Evolutionary conservation across 2,329 filamentous ascomycete species (phyloP).

Genomic region (Phialocephala subalpina): DNA sequence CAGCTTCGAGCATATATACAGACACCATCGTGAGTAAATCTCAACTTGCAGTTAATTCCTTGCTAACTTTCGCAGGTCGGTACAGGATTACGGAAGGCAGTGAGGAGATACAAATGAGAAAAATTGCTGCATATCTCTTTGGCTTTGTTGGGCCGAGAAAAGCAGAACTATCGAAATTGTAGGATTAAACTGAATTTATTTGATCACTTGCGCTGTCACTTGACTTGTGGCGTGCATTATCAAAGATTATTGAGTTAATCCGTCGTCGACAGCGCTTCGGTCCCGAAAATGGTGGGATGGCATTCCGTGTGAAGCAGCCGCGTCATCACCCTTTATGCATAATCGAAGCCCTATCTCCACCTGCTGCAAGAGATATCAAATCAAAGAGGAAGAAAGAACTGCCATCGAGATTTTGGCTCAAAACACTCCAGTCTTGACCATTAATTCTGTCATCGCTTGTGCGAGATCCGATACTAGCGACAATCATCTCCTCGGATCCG

Average conservation of each 20-base stretch:
- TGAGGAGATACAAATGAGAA: conserved; percentile 73
- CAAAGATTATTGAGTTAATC: too few species aligned
- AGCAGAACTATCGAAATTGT: conserved; percentile 35
- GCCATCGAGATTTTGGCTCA: neutral
- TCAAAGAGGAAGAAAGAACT: neutral
- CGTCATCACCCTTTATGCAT: neutral
- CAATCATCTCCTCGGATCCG: neutral
- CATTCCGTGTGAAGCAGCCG: neutral
- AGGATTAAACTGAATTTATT: neutral
- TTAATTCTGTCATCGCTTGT: neutral
- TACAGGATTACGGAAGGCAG: conserved; percentile 71
- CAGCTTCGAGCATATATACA: conserved; percentile 72
- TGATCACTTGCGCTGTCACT: too few species aligned
- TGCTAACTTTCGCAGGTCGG: conserved; percentile 40
- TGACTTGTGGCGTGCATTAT: neutral
- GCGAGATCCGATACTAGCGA: neutral
- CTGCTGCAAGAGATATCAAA: neutral
- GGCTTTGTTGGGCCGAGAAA: conserved; percentile 58
- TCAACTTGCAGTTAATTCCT: neutral
- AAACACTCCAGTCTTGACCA: neutral
- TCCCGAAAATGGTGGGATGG: neutral
- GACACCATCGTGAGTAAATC: conserved; percentile 58
- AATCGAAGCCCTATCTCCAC: neutral
- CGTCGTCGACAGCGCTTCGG: neutral
- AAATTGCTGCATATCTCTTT: conserved; percentile 63